Evolutionary conservation across 768 basidiomycete genomes (phyloP), one percentile per base, ranked within the genome.

Genomic region (Trichaptum fuscoviolaceum): DNA sequence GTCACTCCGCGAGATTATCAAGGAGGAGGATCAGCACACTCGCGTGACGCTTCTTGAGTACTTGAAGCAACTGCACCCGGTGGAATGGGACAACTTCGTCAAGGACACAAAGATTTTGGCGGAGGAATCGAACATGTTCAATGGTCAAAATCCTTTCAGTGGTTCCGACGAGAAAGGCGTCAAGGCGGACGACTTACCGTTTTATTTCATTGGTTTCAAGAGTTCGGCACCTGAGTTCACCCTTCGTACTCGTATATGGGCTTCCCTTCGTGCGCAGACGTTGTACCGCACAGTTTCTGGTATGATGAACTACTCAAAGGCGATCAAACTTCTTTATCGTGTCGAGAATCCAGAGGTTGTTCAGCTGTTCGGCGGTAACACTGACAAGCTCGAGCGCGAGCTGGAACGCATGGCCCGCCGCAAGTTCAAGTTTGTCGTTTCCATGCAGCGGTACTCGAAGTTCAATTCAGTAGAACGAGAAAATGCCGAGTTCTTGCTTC

Each of bases 281-380:
- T 86, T 99, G 23, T 99, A 99, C 76, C 89, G 97, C 70, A 99
- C 97, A 17, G 96, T 99, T 20, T 98, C 97, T 36, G 97, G 97
- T 63, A 98, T 99, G 93, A 99, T 99, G 97, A 99, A 99, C 80
- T 99, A 99, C 77, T 89, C 93, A 70, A 99, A 99, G 81, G 97
- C 97, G 15, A 99, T 99, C 87, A 99, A 99, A 76, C 81, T 99
- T 36, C 85, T 99, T n/a, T 96, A 99, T 77, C 94, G 96, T 66
- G 97, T 99, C 58, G 97, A 99, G 81, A 99, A 99, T 79, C 97
- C 97, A 8, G 97, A 99, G 77, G 93, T 99, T 62, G 97, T 99
- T 20, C 96, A 99, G 78, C 84, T 91, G 62, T 98, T 95, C 71
- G 96, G 97, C 57, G 96, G 96, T 17, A 99, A 99, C 79, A 97